Evolutionary conservation across 2,329 filamentous ascomycete species (phyloP), one percentile per base, ranked within the genome.

Genomic region (Hypoxylon sp.): DNA sequence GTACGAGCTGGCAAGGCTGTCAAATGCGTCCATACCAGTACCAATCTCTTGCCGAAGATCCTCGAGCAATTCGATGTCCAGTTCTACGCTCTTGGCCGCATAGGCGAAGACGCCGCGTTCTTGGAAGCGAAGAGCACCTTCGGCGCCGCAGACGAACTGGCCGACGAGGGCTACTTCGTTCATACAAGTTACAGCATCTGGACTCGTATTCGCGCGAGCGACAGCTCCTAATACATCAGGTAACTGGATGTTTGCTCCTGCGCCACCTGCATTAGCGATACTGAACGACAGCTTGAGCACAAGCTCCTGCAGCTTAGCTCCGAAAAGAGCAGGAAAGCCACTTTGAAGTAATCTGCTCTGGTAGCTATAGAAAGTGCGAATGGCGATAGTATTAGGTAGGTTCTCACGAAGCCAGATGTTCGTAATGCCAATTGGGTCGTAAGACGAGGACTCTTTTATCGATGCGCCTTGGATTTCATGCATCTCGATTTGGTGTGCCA

Each of bases 11-110:
- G 70, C 65, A 29, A 87, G 78, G 21, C 78, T 80, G 48, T 83
- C 84, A 27, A 86, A 86, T 0, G 85, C 85, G 65, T 88, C 85
- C 84, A 88, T 88, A 7, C 86, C 86, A 21, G 79, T 78, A 56
- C 85, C 86, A 0, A 82, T 84, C 68, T 87, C 85, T 52, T 84
- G 82, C 6, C 86, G 81, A 1, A 87, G 82, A 59, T 85, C 82
- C 66, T 88, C 85, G 2, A 88, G 80, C 1, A 88, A 81, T 58
- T 83, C 82, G 56, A 87, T 85, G 50, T 88, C 85, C 2, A 86
- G 79, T 66, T 84, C 79, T 0, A 87, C 83, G 2, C 82, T 84
- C 60, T 79, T 81, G 15, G 80, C 79, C 0, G 85, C 84, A 62
- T 87, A 87, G 52, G 79, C 76, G 50, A 86, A 83, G 54, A 87